Conservation (phyloP, 2,329 filamentous ascomycete genomes). For the Trichoderma breve region DNA sequence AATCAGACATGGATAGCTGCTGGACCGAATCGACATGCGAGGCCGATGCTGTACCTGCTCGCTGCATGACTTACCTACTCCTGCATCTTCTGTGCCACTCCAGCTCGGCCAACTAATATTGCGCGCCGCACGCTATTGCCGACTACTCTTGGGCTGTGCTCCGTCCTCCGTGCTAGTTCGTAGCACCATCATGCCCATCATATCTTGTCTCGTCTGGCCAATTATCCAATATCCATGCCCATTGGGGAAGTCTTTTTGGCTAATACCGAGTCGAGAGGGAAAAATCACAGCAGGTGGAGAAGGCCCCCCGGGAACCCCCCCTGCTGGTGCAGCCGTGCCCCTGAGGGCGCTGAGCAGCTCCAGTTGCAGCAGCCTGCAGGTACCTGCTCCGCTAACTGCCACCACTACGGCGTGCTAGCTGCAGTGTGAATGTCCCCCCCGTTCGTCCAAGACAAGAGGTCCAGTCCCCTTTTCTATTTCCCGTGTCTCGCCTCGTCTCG, state of each 20-base stretch:
- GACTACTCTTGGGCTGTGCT: constrained; percentile 7
- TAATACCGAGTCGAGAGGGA: constrained; percentile 3
- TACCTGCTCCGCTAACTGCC: constrained; percentile 6
- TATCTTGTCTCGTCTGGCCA: background rate
- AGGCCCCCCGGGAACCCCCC: background rate
- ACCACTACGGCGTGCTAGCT: constrained; percentile 12
- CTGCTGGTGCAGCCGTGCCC: constrained; percentile 10
- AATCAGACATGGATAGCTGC: background rate
- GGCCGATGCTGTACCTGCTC: background rate
- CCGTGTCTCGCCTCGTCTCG: constrained; percentile 19
- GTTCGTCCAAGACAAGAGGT: background rate
- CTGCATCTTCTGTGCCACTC: constrained; percentile 1
- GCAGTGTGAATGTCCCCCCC: constrained; percentile 17
- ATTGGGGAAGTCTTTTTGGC: constrained; percentile 14
- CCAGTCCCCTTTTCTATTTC: constrained; percentile 19
- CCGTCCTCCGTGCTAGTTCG: background rate
- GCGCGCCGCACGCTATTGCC: constrained; percentile 11
- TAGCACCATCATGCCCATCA: constrained; percentile 2
- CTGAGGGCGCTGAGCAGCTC: constrained; percentile 17
- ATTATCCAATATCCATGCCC: constrained; percentile 9
- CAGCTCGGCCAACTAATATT: constrained; percentile 14
- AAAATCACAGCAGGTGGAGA: constrained; percentile 10
- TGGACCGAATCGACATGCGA: background rate
- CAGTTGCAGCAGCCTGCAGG: constrained; percentile 16
- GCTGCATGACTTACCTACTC: background rate